phyloP scores from a whole-genome alignment of 805 yeast genomes.

The Clavispora santaluciae region DNA sequence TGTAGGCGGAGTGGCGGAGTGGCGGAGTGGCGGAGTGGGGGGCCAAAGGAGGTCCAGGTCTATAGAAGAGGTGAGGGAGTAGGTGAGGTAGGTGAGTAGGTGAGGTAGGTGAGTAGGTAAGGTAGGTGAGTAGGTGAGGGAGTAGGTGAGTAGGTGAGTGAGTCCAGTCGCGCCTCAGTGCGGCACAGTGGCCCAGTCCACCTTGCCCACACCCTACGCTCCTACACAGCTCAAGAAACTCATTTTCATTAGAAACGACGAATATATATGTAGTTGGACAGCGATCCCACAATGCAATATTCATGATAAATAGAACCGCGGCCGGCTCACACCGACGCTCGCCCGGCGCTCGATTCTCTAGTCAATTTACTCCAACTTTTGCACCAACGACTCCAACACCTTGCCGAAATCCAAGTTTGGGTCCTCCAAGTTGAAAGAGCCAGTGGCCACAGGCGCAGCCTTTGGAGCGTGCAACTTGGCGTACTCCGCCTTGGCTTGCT shows the following conservation, averaged over 20 bases:
- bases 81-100: no score
- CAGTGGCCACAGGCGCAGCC: slow-evolving; percentile 20
- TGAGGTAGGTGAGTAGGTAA: no score
- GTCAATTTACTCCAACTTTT: slow-evolving; percentile 37
- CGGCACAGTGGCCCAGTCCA: no score
- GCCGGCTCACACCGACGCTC: no score
- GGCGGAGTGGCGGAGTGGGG: no score
- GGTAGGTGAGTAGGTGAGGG: no score
- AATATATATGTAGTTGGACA: slow-evolving; percentile 3
- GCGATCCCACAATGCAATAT: slow-evolving; percentile 2
- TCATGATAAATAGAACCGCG: slow-evolving; percentile 1
- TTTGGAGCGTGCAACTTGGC: slow-evolving; percentile 48
- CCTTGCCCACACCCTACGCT: no score
- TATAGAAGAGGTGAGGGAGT: no score
- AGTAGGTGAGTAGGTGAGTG: no score
- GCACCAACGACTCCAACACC: slow-evolving; percentile 62
- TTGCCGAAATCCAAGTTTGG: slow-evolving; percentile 83
- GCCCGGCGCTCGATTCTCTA: background rate
- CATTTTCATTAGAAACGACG: slow-evolving; percentile 1
- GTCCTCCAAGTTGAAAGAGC: slow-evolving; percentile 70
- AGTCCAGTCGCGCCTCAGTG: no score
- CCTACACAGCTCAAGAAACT: background rate
- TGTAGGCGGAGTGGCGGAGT: no score
- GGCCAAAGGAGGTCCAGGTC: no score
- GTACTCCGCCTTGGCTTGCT: slow-evolving; percentile 85